Evolutionary conservation across 768 basidiomycete species (phyloP).

Genomic region (Termitomyces sp.): DNA sequence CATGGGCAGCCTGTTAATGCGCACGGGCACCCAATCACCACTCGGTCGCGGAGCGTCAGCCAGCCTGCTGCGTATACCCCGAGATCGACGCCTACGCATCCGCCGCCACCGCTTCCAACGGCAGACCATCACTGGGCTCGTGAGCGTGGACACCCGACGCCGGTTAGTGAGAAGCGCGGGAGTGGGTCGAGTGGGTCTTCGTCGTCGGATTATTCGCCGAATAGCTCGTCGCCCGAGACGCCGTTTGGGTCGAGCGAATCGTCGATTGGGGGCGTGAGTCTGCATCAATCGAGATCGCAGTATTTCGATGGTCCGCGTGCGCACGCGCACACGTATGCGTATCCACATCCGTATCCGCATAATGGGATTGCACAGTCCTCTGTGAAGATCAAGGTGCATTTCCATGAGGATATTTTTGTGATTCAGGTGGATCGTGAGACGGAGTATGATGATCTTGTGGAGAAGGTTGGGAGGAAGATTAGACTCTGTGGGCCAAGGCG

Average conservation of each 20-base stretch:
- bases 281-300: slow-evolving; percentile 51
- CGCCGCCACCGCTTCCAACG: slow-evolving; percentile 42
- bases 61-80: slow-evolving; percentile 70
- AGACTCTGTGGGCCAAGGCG: slow-evolving; percentile 80
- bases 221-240: slow-evolving; percentile 81
- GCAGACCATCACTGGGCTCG: slow-evolving; percentile 39
- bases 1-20: slow-evolving; percentile 21
- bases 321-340: not conserved
- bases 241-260: slow-evolving; percentile 89
- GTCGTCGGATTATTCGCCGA: slow-evolving; percentile 77
- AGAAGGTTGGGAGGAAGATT: slow-evolving; percentile 91
- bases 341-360: slow-evolving; percentile 31
- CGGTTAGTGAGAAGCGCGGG: slow-evolving; percentile 58
- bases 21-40: slow-evolving; percentile 27
- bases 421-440: slow-evolving; percentile 81
- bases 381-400: slow-evolving; percentile 92
- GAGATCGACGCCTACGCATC: slow-evolving; percentile 35
- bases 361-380: slow-evolving; percentile 19
- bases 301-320: slow-evolving; percentile 30
- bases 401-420: slow-evolving; percentile 92
- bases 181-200: slow-evolving; percentile 85
- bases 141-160: slow-evolving; percentile 31
- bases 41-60: slow-evolving; percentile 71
- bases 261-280: slow-evolving; percentile 54
- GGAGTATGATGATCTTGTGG: slow-evolving; percentile 78